Percentiles rank a stretch among this genome's conserved stretches.
phyloP scores from a whole-genome alignment of 2,329 filamentous ascomycete species.

The Ascomycota sp. region DNA sequence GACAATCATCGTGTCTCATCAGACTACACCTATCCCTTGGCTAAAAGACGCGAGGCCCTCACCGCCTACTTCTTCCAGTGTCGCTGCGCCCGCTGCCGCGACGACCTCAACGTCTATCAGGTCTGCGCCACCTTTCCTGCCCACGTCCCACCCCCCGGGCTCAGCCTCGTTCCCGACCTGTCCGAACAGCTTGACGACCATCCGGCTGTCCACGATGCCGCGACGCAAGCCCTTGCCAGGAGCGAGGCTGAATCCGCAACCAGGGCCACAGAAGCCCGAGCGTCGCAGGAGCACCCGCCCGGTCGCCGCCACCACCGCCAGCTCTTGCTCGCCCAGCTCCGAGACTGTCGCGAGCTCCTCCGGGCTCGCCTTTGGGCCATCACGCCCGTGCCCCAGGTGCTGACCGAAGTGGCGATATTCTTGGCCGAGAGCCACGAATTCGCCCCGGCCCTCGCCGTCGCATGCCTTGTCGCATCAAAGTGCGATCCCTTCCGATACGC shows the following conservation, averaged over 20 bases:
- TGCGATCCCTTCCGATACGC: constrained; percentile 29
- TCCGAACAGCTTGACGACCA: constrained; percentile 10
- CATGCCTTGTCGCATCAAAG: constrained; percentile 24
- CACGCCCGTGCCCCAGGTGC: constrained; percentile 24
- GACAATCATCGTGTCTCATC: background rate
- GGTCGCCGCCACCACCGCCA: no score
- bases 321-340: constrained; percentile 6
- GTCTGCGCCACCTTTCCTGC: constrained; percentile 21
- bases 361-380: constrained; percentile 21
- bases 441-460: constrained; percentile 21
- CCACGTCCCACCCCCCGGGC: constrained; percentile 19
- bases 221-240: constrained; percentile 4
- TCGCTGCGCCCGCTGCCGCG: constrained; percentile 24
- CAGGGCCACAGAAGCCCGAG: constrained; percentile 7
- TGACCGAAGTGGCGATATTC: constrained; percentile 24
- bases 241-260: constrained; percentile 9
- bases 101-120: constrained; percentile 33
- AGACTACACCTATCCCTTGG: constrained; percentile 27
- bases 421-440: constrained; percentile 21
- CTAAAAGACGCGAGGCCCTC: constrained; percentile 21
- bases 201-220: constrained; percentile 6
- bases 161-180: constrained; percentile 22
- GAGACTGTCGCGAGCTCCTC: constrained; percentile 7
- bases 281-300: constrained; percentile 3
- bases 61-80: constrained; percentile 32